These are phyloP conservation scores for Pseudisothecium myosuroides DNA, from an alignment of 225 moss, liverwort and hornwort genomes.

Conservation along the genomic window DNA sequence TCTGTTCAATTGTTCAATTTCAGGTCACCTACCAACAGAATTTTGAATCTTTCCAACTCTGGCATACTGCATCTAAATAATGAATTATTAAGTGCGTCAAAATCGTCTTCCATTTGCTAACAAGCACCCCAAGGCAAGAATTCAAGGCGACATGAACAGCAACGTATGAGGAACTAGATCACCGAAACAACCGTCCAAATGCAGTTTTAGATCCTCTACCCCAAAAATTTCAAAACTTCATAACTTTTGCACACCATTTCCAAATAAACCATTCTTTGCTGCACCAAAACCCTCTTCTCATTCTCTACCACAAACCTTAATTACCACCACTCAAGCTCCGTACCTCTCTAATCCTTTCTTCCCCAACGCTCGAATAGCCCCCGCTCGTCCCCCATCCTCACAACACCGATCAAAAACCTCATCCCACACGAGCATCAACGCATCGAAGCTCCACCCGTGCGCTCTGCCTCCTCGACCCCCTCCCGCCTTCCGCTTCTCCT, in stretches of 20 bases:
- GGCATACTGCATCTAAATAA: background rate
- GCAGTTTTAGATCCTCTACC: background rate
- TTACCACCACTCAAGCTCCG: background rate
- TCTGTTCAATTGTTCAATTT: too few species aligned
- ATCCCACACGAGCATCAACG: conserved; percentile 94
- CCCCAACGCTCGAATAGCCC: conserved; percentile 23
- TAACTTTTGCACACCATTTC: background rate
- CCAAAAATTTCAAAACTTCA: background rate
- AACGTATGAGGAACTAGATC: background rate
- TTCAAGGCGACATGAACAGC: too few species aligned
- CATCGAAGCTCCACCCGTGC: conserved; percentile 71
- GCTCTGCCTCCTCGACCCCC: background rate
- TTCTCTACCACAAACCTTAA: background rate
- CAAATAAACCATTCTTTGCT: background rate
- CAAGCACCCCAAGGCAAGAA: background rate
- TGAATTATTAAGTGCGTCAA: background rate
- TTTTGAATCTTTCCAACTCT: background rate
- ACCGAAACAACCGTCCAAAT: background rate
- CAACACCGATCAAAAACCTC: conserved; percentile 60
- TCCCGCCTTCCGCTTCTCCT: conserved; percentile 37
- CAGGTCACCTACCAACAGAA: background rate
- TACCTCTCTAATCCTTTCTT: conserved; percentile 37
- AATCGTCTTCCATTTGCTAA: background rate
- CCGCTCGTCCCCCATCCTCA: conserved; percentile 25
- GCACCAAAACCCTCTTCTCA: background rate